Evolutionary conservation across 176 grass and related monocot genomes (phyloP), one percentile per base, ranked within the genome.

Genomic region (Aechmea fasciata): DNA sequence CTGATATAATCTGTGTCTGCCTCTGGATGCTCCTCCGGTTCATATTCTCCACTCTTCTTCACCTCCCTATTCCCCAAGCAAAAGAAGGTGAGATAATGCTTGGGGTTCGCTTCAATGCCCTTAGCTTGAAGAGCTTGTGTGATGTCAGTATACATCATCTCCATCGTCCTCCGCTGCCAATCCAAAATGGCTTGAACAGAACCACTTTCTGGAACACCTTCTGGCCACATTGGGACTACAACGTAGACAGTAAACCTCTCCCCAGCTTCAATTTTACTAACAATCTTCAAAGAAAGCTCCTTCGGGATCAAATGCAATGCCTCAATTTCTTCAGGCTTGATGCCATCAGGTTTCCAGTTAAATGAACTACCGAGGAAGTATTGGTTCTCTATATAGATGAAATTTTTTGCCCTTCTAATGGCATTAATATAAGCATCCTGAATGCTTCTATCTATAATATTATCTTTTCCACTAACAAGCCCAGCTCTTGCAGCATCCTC

Each of bases 131-230:
- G 78, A 1, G 88, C 85, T 67, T 87, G 13, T 14, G 71, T 66
- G 47, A 96, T 85, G 72, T 96, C 88, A 51, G 78, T 68, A 69
- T 96, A 96, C 88, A 96, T 96, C 92, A 96, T 96, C 14, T 96
- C 92, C 88, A 96, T 89, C 10, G 92, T 96, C 72, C 92, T 85
- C 73, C 85, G 84, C 68, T 96, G 92, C 92, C 92, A 96, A 69
- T 96, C 88, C 15, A 96, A 73, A 61, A 92, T 96, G 47, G 88
- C 88, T 71, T 92, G 88, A 47, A 92, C 70, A 2, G 85, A 83
- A 18, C 50, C 85, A 71, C 73, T 51, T 64, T 81, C 88, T 70
- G 92, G 92, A 75, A 78, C 61, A 18, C 92, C 92, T 84, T 96
- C 92, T 0, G 92, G 92, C 92, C 88, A 96, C 92, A 96, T 89